A percentile compares a stretch with the other conserved stretches of the same genome.
Conservation (phyloP, 179 eudicot species). For the Carnegiea gigantea region DNA sequence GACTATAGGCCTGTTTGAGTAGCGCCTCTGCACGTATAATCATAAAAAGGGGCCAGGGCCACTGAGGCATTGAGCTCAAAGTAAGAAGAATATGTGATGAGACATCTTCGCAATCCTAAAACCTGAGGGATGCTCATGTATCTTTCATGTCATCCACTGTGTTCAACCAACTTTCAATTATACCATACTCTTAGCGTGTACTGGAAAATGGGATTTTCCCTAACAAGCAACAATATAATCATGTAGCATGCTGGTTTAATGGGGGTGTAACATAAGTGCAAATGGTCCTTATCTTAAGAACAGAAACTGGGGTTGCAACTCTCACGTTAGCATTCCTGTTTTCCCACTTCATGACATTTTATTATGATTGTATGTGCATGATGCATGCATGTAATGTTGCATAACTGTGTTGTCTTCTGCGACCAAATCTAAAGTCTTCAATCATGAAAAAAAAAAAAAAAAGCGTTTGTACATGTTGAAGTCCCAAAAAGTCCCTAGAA, state of each 20-base stretch:
- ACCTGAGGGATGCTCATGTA: neutral
- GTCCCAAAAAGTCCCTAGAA: too few relatives aligned
- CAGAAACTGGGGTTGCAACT: neutral
- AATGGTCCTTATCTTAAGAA: neutral
- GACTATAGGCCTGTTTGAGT: conserved; percentile 73
- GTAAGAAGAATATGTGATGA: neutral
- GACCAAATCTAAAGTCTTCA: too few relatives aligned
- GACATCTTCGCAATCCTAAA: neutral
- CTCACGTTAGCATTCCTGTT: neutral
- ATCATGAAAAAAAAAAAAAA: too few relatives aligned
- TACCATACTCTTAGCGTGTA: neutral
- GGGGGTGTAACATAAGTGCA: neutral
- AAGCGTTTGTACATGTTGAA: too few relatives aligned
- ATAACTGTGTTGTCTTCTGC: neutral
- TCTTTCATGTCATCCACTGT: neutral
- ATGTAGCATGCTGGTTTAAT: neutral
- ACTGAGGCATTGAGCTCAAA: conserved; percentile 8
- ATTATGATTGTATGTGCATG: neutral
- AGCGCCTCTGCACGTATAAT: conserved; percentile 59
- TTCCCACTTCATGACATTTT: neutral
- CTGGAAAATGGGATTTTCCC: neutral
- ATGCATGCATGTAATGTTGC: neutral
- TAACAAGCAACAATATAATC: neutral
- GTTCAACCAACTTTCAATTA: neutral
- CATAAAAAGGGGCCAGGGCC: conserved; percentile 1